Evolutionary conservation across 306 rosid genomes (phyloP).

Genomic region (Corylus americana): DNA sequence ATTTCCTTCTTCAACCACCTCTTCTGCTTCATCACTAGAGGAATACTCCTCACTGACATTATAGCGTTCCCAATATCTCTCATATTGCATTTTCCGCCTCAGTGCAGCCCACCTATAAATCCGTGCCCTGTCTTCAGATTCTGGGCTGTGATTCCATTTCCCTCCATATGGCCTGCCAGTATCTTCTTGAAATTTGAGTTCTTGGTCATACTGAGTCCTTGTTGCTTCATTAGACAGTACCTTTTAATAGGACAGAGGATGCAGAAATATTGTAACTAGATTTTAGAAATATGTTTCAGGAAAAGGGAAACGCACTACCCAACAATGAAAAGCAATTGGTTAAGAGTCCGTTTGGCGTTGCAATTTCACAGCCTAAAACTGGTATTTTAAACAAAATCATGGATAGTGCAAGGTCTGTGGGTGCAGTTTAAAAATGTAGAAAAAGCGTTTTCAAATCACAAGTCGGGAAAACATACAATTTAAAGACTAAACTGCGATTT

Average conservation of each 20-base stretch:
- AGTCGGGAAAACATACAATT: too few relatives aligned
- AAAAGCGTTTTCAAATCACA: too few relatives aligned
- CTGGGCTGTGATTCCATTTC: constrained; percentile 51
- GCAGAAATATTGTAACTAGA: constrained; percentile 6
- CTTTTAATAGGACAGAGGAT: constrained; percentile 41
- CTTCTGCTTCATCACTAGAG: constrained; percentile 38
- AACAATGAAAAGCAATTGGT: not conserved
- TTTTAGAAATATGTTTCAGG: not conserved
- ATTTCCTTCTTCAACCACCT: constrained; percentile 49
- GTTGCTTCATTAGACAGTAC: constrained; percentile 75
- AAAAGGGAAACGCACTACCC: not conserved
- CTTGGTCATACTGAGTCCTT: constrained; percentile 60
- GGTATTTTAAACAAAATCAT: too few relatives aligned
- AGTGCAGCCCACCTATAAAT: constrained; percentile 61
- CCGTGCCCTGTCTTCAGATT: constrained; percentile 55
- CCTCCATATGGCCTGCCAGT: constrained; percentile 39
- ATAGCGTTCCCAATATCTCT: constrained; percentile 49
- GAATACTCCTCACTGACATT: constrained; percentile 35
- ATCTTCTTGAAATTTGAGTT: constrained; percentile 45
- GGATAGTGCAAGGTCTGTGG: too few relatives aligned
- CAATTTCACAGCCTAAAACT: too few relatives aligned
- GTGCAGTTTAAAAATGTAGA: too few relatives aligned
- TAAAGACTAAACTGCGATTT: too few relatives aligned
- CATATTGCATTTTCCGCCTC: constrained; percentile 50
- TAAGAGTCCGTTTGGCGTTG: not conserved